Conservation (phyloP, 768 basidiomycete genomes). For the Rossbeevera mucosa region DNA sequence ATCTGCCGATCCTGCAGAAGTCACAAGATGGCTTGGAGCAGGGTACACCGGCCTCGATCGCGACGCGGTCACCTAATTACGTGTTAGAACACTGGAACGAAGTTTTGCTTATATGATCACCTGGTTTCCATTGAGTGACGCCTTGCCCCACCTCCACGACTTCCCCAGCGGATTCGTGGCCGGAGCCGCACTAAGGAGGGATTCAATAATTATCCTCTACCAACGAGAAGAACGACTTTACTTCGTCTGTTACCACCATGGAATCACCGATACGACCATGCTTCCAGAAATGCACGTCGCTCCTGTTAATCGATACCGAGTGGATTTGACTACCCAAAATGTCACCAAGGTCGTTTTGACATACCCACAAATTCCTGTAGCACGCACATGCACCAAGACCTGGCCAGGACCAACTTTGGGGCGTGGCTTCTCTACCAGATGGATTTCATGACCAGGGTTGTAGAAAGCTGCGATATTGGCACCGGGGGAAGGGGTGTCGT, state of each 20-base stretch:
- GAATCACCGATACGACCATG: conserved; percentile 65
- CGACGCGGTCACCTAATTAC: conserved; percentile 55
- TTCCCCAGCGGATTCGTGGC: conserved; percentile 68
- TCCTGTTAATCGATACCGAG: conserved; percentile 35
- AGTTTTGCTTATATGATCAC: conserved; percentile 26
- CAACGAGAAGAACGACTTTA: conserved; percentile 16
- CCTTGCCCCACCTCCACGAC: conserved; percentile 61
- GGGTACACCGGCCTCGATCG: conserved; percentile 66
- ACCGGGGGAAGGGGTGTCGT: conserved; percentile 44
- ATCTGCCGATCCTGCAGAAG: conserved; percentile 57
- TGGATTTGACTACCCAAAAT: neutral
- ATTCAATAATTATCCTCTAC: neutral
- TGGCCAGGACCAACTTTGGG: conserved; percentile 60
- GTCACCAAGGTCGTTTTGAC: conserved; percentile 13
- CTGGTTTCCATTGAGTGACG: conserved; percentile 61
- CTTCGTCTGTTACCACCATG: conserved; percentile 68
- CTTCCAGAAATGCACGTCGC: conserved; percentile 72
- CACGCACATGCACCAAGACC: conserved; percentile 60
- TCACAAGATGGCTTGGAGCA: conserved; percentile 60
- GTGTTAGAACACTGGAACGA: neutral
- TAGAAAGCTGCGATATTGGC: conserved; percentile 63
- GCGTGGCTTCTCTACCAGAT: conserved; percentile 61
- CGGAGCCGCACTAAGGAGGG: conserved; percentile 52
- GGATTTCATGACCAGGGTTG: conserved; percentile 58
- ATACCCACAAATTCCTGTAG: conserved; percentile 68